Conservation (phyloP, 768 basidiomycete species). For the Boletus tylopilopsis region DNA sequence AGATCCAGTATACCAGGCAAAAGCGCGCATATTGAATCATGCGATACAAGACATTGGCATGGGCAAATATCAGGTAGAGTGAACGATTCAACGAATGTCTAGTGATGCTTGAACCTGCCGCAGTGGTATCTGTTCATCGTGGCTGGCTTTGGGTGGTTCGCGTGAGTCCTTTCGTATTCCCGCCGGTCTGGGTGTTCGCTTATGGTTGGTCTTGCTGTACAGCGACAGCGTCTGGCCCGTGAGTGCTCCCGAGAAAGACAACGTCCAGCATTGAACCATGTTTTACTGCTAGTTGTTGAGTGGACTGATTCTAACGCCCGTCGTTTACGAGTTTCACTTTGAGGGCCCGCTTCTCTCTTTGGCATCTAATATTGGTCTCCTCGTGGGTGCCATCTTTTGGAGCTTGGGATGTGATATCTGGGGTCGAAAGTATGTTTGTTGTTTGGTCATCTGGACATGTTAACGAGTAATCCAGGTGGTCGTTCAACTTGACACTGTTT, state of each 20-base stretch:
- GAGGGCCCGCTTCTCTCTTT: constrained; percentile 47
- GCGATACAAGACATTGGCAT: constrained; percentile 53
- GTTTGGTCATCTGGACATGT: background rate
- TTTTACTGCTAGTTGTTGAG: constrained; percentile 32
- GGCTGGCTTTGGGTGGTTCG: constrained; percentile 41
- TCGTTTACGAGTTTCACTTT: constrained; percentile 46
- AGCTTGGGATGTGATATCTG: constrained; percentile 48
- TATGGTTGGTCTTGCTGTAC: background rate
- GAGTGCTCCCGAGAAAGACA: constrained; percentile 4
- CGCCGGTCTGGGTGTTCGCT: background rate
- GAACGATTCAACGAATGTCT: background rate
- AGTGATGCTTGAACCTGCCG: background rate
- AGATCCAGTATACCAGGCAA: constrained; percentile 48
- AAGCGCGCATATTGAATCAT: constrained; percentile 44
- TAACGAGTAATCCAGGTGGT: constrained; percentile 31
- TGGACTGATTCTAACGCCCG: constrained; percentile 45
- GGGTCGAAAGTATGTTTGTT: constrained; percentile 39
- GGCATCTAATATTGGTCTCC: constrained; percentile 49
- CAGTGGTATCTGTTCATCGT: constrained; percentile 39
- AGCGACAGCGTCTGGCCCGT: constrained; percentile 41
- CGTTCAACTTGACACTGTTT: constrained; percentile 54
- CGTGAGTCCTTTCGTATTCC: constrained; percentile 22
- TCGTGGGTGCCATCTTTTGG: constrained; percentile 50
- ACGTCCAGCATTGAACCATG: background rate
- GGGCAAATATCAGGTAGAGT: constrained; percentile 49